Evolutionary conservation across 352 stramenopile species (phyloP), one percentile per base, ranked within the genome.

Genomic region (Phytophthora cryptogea): DNA sequence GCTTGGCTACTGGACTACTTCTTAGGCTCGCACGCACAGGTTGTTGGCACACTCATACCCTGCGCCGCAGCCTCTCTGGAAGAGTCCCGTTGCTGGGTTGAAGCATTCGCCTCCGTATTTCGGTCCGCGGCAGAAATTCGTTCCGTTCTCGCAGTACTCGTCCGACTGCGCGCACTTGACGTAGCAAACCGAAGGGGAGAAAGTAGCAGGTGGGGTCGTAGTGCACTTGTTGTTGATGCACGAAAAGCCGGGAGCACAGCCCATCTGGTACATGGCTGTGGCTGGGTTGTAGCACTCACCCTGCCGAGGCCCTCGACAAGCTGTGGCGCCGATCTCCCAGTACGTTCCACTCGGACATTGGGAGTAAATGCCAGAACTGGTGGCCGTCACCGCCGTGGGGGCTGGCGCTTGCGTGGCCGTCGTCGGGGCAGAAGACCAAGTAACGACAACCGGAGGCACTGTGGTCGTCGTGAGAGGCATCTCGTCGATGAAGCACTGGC

Each of bases 221-320:
- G 45, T 58, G 53, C 65, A 72, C 62, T 78, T 72, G 57, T 69
- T 61, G 42, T 66, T 63, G 14, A 51, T 57, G 49, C 69, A 78
- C 30, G 41, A 43, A 28, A 77, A 77, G 40, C 68, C 68, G 11
- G 26, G 11, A 42, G 64, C 68, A 4, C 68, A 77, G 4, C 67
- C 67, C 28, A 66, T 47, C 41, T 70, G 63, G 33, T 46, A 70
- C 63, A 36, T 58, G 17, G 60, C 57, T 20, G 63, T 67, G 5
- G 63, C 32, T 0, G 68, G 68, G 54, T 76, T 76, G 63, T 67
- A 72, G 46, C 68, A 76, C 23, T 75, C 67, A 5, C 35, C 41
- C 6, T 8, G 53, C 4, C 35, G 31, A 16, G 68, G 68, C 28
- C 52, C 28, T 20, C 68, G 63, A 16, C 68, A 76, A 8, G 41